Conservation (phyloP, 371 early-diverging fungal genomes). For the Dinochytrium kinnereticum region DNA sequence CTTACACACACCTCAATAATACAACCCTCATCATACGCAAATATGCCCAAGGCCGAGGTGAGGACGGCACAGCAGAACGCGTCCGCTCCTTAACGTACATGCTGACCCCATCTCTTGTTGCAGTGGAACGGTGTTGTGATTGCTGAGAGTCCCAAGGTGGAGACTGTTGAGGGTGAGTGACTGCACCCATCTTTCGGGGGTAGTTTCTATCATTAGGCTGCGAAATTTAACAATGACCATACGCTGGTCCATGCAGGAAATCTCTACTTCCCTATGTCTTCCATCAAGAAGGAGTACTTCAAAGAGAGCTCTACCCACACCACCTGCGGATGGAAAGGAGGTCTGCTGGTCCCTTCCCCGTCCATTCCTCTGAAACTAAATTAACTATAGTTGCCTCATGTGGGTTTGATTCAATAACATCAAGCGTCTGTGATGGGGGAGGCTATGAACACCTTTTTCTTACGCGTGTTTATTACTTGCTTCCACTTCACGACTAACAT, state of each 20-base stretch:
- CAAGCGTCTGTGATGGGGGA: neutral
- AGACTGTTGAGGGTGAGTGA: constrained; percentile 43
- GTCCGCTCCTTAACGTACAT: too few species aligned
- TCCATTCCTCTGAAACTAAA: neutral
- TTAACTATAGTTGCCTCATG: neutral
- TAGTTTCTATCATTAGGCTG: neutral
- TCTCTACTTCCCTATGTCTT: constrained; percentile 39
- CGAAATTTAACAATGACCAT: neutral
- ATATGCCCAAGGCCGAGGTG: too few species aligned
- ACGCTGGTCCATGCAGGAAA: constrained; percentile 15
- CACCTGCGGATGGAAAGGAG: constrained; percentile 49
- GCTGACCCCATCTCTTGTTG: too few species aligned
- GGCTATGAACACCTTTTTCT: neutral
- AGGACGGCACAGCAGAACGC: too few species aligned
- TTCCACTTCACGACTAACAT: neutral
- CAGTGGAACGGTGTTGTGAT: constrained; percentile 45
- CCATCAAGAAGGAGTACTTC: constrained; percentile 46
- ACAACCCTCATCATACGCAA: too few species aligned
- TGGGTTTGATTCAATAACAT: neutral
- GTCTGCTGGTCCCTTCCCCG: too few species aligned
- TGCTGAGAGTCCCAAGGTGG: constrained; percentile 42
- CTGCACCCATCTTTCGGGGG: constrained; percentile 11
- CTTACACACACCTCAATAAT: too few species aligned
- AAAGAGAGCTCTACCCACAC: constrained; percentile 38
- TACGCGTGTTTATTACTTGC: too few species aligned